These are phyloP conservation scores for Lipomyces orientalis DNA, from an alignment of 805 yeast species.

Conservation along the genomic window DNA sequence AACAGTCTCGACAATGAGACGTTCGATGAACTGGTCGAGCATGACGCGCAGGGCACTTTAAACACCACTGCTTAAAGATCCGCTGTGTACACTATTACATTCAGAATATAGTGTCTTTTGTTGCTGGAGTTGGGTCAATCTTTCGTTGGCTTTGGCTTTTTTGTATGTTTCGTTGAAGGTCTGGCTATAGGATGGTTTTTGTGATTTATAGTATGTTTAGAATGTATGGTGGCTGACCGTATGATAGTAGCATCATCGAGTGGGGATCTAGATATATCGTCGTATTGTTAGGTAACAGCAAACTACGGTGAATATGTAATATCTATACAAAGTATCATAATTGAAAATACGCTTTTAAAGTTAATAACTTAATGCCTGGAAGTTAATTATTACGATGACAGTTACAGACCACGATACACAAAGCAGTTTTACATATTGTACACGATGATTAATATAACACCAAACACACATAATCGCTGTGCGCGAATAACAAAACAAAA, in stretches of 20 bases:
- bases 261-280: background rate
- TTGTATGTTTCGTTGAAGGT: background rate
- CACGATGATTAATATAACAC: constrained; percentile 1
- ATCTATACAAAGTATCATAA: background rate
- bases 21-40: constrained; percentile 13
- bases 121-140: background rate
- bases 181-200: background rate
- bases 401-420: background rate
- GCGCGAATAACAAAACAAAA: background rate
- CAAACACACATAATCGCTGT: background rate
- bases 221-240: background rate
- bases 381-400: background rate
- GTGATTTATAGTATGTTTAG: background rate
- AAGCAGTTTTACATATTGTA: constrained; percentile 7
- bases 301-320: background rate
- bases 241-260: background rate
- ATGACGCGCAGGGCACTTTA: constrained; percentile 24
- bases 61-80: constrained; percentile 22
- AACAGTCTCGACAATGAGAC: constrained; percentile 50
- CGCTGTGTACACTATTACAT: background rate
- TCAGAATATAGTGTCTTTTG: background rate
- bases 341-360: background rate
- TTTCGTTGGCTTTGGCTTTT: background rate
- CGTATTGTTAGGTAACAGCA: too few relatives aligned
- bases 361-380: background rate